These are phyloP conservation scores for Nematocida displodere DNA, from an alignment of 371 early-diverging fungal genomes.

Conservation along the genomic window DNA sequence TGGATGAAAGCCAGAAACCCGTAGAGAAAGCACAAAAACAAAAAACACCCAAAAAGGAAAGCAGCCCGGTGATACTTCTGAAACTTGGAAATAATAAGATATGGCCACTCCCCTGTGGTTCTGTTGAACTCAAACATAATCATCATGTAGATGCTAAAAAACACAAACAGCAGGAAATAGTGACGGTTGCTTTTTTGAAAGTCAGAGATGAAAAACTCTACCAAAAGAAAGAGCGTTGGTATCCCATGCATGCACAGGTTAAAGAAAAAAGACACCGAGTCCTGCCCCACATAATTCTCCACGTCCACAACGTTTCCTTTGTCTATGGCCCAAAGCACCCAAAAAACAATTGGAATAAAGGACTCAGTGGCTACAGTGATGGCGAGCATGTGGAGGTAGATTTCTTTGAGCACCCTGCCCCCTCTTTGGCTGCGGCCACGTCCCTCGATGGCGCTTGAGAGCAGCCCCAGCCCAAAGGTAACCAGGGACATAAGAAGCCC, in stretches of 20 bases:
- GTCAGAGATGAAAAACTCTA: conserved; percentile 29
- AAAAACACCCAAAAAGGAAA: conserved; percentile 27
- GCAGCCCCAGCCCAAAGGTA: no score
- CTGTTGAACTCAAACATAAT: conserved; percentile 22
- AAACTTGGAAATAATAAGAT: neutral
- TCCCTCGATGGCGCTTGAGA: no score
- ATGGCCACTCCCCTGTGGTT: conserved; percentile 37
- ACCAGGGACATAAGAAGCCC: conserved; percentile 20
- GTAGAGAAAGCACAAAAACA: conserved; percentile 5
- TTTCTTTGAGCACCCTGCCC: neutral
- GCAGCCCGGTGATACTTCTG: neutral
- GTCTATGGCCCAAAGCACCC: conserved; percentile 40
- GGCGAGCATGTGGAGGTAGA: conserved; percentile 11
- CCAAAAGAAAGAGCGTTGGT: conserved; percentile 30
- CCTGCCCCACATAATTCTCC: conserved; percentile 21
- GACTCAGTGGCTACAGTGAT: conserved; percentile 14
- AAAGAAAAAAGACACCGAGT: conserved; percentile 44
- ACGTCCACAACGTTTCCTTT: conserved; percentile 2
- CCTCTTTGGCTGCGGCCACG: no score
- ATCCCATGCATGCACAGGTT: conserved; percentile 53
- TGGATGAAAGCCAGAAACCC: neutral
- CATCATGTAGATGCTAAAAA: conserved; percentile 22
- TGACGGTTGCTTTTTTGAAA: neutral
- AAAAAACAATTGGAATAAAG: conserved; percentile 39
- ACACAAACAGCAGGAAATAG: conserved; percentile 11